A percentile compares a stretch with the other conserved stretches of the same genome.
Conservation (phyloP, 208 protist species). For the Trypanosoma scelopori region DNA sequence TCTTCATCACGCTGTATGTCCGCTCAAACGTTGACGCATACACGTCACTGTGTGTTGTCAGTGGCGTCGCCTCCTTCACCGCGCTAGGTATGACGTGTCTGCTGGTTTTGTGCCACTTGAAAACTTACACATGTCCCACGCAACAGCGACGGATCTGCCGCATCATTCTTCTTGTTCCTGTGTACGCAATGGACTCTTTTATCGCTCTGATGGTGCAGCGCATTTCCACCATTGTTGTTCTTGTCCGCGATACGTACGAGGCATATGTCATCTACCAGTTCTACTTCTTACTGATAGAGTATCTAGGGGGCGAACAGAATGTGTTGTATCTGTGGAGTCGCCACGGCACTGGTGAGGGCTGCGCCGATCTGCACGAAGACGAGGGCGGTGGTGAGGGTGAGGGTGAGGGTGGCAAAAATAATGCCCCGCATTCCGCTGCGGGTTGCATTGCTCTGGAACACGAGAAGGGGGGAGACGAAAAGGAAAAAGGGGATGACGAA, state of each 20-base stretch:
- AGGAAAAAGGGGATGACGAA: neutral
- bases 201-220: constrained; percentile 23
- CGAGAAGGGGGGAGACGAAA: no score
- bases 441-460: no score
- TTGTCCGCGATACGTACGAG: constrained; percentile 47
- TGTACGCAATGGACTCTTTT: constrained; percentile 33
- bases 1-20: constrained; percentile 14
- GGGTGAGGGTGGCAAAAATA: neutral
- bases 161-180: constrained; percentile 49
- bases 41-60: constrained; percentile 2
- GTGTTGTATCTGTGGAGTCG: constrained; percentile 12
- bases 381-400: neutral
- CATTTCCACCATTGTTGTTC: constrained; percentile 27
- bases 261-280: constrained; percentile 66
- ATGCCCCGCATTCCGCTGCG: no score
- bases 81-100: constrained; percentile 21
- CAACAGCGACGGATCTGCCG: constrained; percentile 42
- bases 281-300: constrained; percentile 47
- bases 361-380: neutral
- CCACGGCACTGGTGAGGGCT: constrained; percentile 3
- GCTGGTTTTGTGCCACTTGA: constrained; percentile 36
- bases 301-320: constrained; percentile 33
- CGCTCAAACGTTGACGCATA: constrained; percentile 5
- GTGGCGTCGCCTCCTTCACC: constrained; percentile 18
- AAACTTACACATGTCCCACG: constrained; percentile 30